Evolutionary conservation across 805 yeast genomes (phyloP).

Genomic region (Cyberlindnera xishuangbannaensis): DNA sequence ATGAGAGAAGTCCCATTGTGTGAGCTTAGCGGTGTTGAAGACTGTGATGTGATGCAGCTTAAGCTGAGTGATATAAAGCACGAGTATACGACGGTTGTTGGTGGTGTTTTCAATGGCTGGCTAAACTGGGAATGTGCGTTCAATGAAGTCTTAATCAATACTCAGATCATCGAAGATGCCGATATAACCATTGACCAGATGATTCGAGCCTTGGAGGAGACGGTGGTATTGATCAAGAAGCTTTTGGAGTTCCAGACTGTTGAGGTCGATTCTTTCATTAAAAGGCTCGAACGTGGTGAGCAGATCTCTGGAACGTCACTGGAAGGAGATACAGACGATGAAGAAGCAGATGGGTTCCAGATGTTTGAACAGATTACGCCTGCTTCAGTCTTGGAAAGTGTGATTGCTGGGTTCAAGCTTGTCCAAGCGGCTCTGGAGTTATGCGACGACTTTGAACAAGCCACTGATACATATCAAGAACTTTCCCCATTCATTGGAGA

Average conservation of each 20-base stretch:
- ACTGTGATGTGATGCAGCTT: conserved; percentile 6
- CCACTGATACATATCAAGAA: conserved; percentile 5
- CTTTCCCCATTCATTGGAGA: conserved; percentile 3
- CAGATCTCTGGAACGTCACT: conserved; percentile 11
- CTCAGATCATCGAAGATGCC: conserved; percentile 13
- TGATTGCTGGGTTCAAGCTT: conserved; percentile 10
- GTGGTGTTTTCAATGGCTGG: conserved; percentile 12
- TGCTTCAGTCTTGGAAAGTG: conserved; percentile 16
- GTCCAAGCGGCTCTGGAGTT: conserved; percentile 11
- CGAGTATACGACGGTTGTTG: conserved; percentile 12
- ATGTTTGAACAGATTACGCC: conserved; percentile 24
- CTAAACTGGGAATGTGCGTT: conserved; percentile 26
- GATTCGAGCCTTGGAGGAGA: conserved; percentile 3
- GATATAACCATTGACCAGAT: conserved; percentile 1
- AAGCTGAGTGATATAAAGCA: conserved; percentile 10
- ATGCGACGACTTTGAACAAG: conserved; percentile 14
- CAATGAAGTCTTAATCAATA: conserved; percentile 18
- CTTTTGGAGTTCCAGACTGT: conserved; percentile 14
- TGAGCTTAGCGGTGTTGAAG: conserved; percentile 29
- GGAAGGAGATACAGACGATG: conserved; percentile 11
- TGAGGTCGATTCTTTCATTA: conserved; percentile 18
- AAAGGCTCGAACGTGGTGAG: conserved; percentile 13
- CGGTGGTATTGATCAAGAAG: conserved; percentile 5
- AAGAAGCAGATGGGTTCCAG: conserved; percentile 14
- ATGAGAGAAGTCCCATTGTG: conserved; percentile 36